Evolutionary conservation across 2,329 filamentous ascomycete species (phyloP), one percentile per base, ranked within the genome.

Genomic region (Seiridium cupressi): DNA sequence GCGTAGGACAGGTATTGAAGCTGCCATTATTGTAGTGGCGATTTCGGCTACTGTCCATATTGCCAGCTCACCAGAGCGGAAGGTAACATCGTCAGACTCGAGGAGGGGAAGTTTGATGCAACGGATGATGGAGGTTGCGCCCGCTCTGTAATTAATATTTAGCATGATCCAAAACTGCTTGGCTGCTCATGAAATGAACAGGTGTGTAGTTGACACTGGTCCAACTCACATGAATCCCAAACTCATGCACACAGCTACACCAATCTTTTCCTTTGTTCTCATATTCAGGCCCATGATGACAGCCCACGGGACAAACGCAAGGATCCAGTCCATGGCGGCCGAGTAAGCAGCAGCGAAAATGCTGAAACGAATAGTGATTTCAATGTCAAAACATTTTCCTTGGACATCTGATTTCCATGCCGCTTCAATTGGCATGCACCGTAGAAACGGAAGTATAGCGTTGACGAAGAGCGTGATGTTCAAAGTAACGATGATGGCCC

Each of bases 261-360:
- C 69, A 31, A 75, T 65, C 57, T 76, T 77, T 32, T 76, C 75
- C 48, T 72, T 73, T 38, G 65, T 69, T 32, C 66, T 70, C 67
- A 77, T 76, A 11, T 74, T 69, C 6, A 77, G 60, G 9, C 70
- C 65, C 62, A 68, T 68, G 26, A 76, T 69, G 59, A 76, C 72
- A 5, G 69, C 61, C 76, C 75, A 78, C 1, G 76, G 75, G 31
- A 77, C 63, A 2, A 70, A 53, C 1, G 75, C 73, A 2, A 77
- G 67, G 18, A 75, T 65, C n/a, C 77, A 70, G 40, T 78, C 75
- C 53, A 74, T 64, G n/a, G 67, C 44, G 0, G 65, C 70, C 4
- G 70, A 73, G 57, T 70, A 73, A 7, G 65, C 60, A 18, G 58
- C 53, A 55, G 60, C 48, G 60, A 63, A 51, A 54, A 63, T 68